Conservation (phyloP, 1,139 yeast genomes). For the Pichia sp. region DNA sequence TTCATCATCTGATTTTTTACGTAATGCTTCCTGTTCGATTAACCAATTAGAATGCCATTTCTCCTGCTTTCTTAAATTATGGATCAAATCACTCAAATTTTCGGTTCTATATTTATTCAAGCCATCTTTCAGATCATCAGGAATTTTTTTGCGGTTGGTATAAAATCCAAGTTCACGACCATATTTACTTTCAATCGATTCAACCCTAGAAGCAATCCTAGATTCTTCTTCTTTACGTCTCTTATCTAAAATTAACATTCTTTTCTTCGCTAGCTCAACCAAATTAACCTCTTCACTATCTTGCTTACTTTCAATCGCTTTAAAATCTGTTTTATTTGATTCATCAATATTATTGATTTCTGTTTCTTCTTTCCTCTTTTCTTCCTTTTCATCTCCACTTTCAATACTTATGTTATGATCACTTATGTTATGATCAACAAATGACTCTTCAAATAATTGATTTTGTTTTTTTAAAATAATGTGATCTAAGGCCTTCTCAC, state of each 20-base stretch:
- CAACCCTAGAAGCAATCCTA: slow-evolving; percentile 21
- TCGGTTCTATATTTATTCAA: slow-evolving; percentile 31
- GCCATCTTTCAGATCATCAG: slow-evolving; percentile 20
- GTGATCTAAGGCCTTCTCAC: slow-evolving; percentile 68
- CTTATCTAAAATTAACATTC: slow-evolving; percentile 34
- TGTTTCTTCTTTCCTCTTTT: slow-evolving; percentile 15
- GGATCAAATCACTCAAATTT: slow-evolving; percentile 35
- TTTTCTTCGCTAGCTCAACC: slow-evolving; percentile 45
- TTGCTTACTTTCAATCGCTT: not conserved
- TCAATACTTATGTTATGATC: slow-evolving; percentile 13
- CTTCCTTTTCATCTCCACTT: slow-evolving; percentile 9
- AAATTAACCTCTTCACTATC: slow-evolving; percentile 38
- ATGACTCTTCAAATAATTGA: not conserved
- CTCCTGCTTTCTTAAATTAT: slow-evolving; percentile 36
- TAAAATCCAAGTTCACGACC: slow-evolving; percentile 45
- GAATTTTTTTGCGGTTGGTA: slow-evolving; percentile 29
- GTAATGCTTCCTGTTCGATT: slow-evolving; percentile 29
- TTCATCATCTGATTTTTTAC: slow-evolving; percentile 24
- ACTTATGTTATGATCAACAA: slow-evolving; percentile 7
- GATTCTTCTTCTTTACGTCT: slow-evolving; percentile 30
- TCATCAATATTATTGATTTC: slow-evolving; percentile 15
- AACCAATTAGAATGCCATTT: slow-evolving; percentile 26
- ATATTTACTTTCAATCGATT: slow-evolving; percentile 28
- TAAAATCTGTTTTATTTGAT: slow-evolving; percentile 16
- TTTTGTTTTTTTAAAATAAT: slow-evolving; percentile 32